Evolutionary conservation across 768 basidiomycete genomes (phyloP).

Genomic region (Gymnopilus dilepis): DNA sequence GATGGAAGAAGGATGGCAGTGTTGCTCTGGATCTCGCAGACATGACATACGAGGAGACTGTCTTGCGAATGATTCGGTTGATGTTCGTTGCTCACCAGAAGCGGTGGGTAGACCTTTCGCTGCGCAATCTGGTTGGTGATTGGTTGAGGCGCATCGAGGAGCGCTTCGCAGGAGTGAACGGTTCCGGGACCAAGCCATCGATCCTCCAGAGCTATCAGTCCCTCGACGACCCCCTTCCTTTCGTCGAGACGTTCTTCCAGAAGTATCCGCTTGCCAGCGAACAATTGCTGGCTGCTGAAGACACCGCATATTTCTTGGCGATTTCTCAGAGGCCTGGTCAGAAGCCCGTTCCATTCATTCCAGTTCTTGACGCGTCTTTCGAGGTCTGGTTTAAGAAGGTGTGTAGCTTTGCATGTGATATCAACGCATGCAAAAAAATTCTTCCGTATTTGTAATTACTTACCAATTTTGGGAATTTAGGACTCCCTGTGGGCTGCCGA

Average conservation of each 20-base stretch:
- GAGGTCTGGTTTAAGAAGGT: constrained; percentile 99
- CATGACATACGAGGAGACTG: constrained; percentile 99
- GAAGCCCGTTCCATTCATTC: constrained; percentile 98
- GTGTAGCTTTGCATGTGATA: constrained; percentile 28
- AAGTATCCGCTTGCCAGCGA: constrained; percentile 80
- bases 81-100: constrained; percentile 94
- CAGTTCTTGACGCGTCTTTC: constrained; percentile 89
- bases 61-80: constrained; percentile 86
- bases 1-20: constrained; percentile 90
- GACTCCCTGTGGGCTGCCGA: constrained; percentile 98
- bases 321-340: constrained; percentile 96
- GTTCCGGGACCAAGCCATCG: constrained; percentile 76
- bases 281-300: constrained; percentile 91
- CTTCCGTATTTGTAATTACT: constrained; percentile 7
- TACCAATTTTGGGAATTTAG: constrained; percentile 41
- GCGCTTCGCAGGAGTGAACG: constrained; percentile 90
- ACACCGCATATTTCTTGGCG: constrained; percentile 93
- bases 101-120: constrained; percentile 91
- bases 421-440: constrained; percentile 12
- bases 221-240: constrained; percentile 81
- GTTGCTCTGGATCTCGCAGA: constrained; percentile 87
- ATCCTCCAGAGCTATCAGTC: constrained; percentile 82
- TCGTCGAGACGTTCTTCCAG: constrained; percentile 84
- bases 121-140: constrained; percentile 94
- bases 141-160: constrained; percentile 97